Evolutionary conservation across 2,329 filamentous ascomycete species (phyloP).

Genomic region (Fonsecaea nubica): DNA sequence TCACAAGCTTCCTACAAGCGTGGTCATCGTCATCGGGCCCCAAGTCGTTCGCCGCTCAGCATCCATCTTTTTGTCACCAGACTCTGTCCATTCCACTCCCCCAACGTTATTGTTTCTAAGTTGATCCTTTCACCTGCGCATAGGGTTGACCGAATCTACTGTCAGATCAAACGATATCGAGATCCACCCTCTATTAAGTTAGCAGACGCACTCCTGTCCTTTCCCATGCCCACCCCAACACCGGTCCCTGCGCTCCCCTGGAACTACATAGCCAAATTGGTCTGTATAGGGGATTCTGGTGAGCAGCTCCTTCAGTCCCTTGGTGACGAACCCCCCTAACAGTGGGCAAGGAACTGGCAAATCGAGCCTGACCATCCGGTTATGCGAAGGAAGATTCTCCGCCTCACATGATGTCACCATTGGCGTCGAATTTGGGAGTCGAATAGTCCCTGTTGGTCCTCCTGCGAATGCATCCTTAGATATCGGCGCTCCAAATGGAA

Average conservation of each 20-base stretch:
- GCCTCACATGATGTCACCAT: constrained; percentile 96
- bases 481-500: constrained; percentile 54
- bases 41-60: not conserved
- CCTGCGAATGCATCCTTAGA: constrained; percentile 69
- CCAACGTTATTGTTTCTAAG: constrained; percentile 1
- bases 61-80: constrained; percentile 23
- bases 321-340: constrained; percentile 16
- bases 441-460: constrained; percentile 88
- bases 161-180: not conserved
- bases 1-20: constrained; percentile 14
- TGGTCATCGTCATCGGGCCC: constrained; percentile 19
- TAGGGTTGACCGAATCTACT: not conserved
- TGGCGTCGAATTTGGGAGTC: constrained; percentile 92
- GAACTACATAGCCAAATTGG: constrained; percentile 99
- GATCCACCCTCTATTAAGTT: not conserved
- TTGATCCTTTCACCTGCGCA: not conserved
- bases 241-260: constrained; percentile 66
- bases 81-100: constrained; percentile 6
- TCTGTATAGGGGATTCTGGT: constrained; percentile 95
- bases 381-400: constrained; percentile 95
- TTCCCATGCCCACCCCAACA: constrained; percentile 38
- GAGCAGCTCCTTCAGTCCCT: constrained; percentile 46
- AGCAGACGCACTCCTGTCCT: not conserved
- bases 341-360: constrained; percentile 68
- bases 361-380: constrained; percentile 86